Percentiles rank a stretch among this genome's conserved stretches.
These are phyloP conservation scores for Cercospora janseana DNA, from an alignment of 2,329 filamentous ascomycete species.

Conservation along the genomic window DNA sequence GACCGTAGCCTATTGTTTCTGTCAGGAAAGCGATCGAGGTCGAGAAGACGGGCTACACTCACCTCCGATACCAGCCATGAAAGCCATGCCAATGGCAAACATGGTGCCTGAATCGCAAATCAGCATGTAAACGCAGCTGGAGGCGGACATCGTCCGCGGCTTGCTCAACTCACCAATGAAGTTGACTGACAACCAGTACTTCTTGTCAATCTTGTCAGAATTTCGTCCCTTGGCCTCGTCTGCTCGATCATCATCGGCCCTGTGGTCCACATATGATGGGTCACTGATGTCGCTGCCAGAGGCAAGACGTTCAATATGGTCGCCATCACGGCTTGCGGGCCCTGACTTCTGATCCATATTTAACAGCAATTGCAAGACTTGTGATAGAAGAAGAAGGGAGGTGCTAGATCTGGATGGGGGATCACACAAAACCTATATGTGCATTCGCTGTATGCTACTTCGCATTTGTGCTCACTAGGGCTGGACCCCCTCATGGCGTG, in stretches of 20 bases:
- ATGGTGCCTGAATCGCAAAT: no score
- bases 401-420: not conserved
- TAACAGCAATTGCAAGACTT: not conserved
- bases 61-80: slow-evolving; percentile 33
- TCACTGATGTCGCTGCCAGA: slow-evolving; percentile 12
- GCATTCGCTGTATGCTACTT: no score
- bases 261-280: slow-evolving; percentile 24
- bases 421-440: not conserved
- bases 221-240: slow-evolving; percentile 29
- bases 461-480: not conserved
- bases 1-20: slow-evolving; percentile 23
- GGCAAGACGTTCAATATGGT: slow-evolving; percentile 20
- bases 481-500: not conserved
- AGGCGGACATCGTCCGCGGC: no score
- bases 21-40: not conserved
- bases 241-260: slow-evolving; percentile 28
- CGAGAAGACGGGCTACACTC: not conserved
- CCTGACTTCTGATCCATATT: not conserved
- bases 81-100: slow-evolving; percentile 31
- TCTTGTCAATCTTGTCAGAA: slow-evolving; percentile 27
- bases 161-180: no score
- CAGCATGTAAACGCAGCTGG: no score
- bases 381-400: not conserved
- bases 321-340: slow-evolving; percentile 7
- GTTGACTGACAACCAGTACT: slow-evolving; percentile 30